These are phyloP conservation scores for Galerina sulciceps DNA, from an alignment of 768 basidiomycete genomes.

Conservation along the genomic window DNA sequence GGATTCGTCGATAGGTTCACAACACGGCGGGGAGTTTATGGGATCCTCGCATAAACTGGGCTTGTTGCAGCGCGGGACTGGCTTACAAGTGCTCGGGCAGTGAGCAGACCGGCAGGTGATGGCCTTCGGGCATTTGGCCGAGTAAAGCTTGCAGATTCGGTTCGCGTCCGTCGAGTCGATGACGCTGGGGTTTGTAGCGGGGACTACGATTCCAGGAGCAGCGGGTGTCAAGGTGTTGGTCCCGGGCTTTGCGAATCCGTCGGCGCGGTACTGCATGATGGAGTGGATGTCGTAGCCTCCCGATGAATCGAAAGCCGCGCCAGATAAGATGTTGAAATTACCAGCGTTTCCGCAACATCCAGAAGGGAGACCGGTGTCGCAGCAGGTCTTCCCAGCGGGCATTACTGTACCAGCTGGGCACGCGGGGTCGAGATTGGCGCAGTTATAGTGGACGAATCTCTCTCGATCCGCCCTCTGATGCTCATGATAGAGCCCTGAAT, in stretches of 20 bases:
- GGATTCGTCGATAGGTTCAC: neutral
- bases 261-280: neutral
- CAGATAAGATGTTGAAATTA: neutral
- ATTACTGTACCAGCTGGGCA: neutral
- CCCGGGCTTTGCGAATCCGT: neutral
- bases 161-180: neutral
- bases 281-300: neutral
- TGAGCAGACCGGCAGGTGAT: neutral
- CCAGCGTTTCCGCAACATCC: neutral
- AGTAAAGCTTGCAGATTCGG: slow-evolving; percentile 2
- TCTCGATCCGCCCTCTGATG: slow-evolving; percentile 1
- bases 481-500: slow-evolving; percentile 4
- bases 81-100: neutral
- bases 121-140: neutral
- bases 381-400: slow-evolving; percentile 2
- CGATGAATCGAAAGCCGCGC: neutral
- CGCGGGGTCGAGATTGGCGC: neutral
- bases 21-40: neutral
- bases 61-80: neutral
- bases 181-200: neutral
- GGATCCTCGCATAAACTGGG: neutral
- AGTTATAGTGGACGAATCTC: neutral
- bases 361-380: neutral
- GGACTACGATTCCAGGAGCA: neutral
- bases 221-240: neutral